Evolutionary conservation across 352 stramenopile species (phyloP), one percentile per base, ranked within the genome.

Genomic region (Globisporangium canariense): DNA sequence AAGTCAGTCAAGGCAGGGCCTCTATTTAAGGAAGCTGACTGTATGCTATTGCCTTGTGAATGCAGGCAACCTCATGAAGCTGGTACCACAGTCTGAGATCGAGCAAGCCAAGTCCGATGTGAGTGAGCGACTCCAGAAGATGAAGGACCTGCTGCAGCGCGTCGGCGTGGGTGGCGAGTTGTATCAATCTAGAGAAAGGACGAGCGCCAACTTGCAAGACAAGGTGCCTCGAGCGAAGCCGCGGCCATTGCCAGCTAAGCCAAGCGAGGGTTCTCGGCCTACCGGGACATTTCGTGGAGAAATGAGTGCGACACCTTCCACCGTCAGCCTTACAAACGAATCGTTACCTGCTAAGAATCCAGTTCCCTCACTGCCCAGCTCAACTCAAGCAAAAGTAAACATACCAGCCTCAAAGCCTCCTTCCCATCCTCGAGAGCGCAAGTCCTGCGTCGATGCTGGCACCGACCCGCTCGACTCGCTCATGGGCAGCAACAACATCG

Each of bases 381-480:
- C 49, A 41, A 14, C 34, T 20, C 3, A 20, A 10, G 34, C 18
- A 34, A 5, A 2, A 34, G 30, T 34, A n/a, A 13, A 38, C 30
- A 5, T 5, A 38, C 20, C 18, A 41, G 30, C 14, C 4, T 36
- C 25, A 10, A 20, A 55, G 16, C 18, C 34, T 8, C 47, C 38
- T 13, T 11, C 36, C 2, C 47, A 36, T n/a, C 20, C 54, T 25
- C 41, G 22, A n/a, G 38, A 28, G 41, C 56, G 18, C 18, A 60
- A 55, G 20, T 10, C 38, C 41, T 72, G 66, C 22, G 69, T 85
- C 2, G 77, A 88, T 41, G 70, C 75, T 36, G 75, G 81, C 9
- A 90, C 78, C 7, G 76, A 90, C 58, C 77, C 79, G 1, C 47
- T 89, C 3, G 79, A 89, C n/a, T 77, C 77, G 20, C 58, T 86